Conservation (phyloP, 2,329 filamentous ascomycete species). For the Westerdykella aurantiaca region DNA sequence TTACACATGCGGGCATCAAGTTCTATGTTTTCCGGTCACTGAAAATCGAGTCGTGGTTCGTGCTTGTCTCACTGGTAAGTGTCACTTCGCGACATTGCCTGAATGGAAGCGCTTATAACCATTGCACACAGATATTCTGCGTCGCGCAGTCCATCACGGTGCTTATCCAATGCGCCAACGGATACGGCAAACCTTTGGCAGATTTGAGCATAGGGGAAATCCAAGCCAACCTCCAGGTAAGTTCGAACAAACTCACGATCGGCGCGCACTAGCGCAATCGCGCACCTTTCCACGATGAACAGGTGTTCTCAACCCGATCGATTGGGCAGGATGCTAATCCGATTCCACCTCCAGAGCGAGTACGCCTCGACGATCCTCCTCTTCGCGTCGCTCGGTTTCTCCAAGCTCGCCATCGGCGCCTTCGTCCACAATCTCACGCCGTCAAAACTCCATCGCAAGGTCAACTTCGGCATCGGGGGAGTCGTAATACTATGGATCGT, state of each 20-base stretch:
- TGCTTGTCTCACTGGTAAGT: constrained; percentile 14
- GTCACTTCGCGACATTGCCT: neutral
- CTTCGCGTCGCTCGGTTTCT: constrained; percentile 20
- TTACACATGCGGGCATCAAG: constrained; percentile 17
- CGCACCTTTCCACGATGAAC: no score
- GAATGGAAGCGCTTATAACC: neutral
- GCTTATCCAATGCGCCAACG: constrained; percentile 13
- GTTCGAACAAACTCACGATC: neutral
- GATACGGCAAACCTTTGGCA: constrained; percentile 17
- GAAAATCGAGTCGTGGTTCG: constrained; percentile 11
- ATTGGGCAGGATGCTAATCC: neutral
- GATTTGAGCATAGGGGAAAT: constrained; percentile 7
- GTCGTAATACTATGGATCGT: constrained; percentile 12
- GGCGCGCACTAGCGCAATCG: no score
- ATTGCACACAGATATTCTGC: constrained; percentile 10
- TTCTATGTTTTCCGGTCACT: constrained; percentile 14
- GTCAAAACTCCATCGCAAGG: constrained; percentile 8
- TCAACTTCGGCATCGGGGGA: constrained; percentile 11
- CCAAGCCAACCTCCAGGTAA: constrained; percentile 3
- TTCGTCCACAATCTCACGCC: constrained; percentile 21
- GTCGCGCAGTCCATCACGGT: constrained; percentile 16
- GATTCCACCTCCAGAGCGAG: constrained; percentile 12
- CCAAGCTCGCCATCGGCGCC: constrained; percentile 22
- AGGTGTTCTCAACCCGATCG: no score
- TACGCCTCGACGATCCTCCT: constrained; percentile 23